phyloP scores from a whole-genome alignment of 441 rosid genomes.

The Populus trichocarpa region DNA sequence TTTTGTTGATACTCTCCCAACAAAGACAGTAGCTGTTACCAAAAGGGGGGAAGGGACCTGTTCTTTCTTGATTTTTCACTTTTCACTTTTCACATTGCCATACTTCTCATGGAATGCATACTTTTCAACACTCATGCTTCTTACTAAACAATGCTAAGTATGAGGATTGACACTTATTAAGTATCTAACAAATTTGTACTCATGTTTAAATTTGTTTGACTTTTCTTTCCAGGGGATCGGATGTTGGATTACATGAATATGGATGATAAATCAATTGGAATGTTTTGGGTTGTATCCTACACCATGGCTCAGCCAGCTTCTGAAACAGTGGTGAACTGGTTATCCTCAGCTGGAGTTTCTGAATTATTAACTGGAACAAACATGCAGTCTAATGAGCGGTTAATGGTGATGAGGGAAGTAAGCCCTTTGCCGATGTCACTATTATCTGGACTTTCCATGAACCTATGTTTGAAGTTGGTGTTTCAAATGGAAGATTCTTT shows the following conservation, averaged over 20 bases:
- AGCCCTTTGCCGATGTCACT: slow-evolving; percentile 91
- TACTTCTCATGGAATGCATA: not conserved
- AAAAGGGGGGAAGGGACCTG: not conserved
- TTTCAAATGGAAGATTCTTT: slow-evolving; percentile 82
- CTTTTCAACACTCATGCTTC: not conserved
- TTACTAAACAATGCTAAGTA: not conserved
- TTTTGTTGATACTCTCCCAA: not conserved
- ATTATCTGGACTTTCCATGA: slow-evolving; percentile 89
- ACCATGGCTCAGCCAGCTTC: slow-evolving; percentile 97
- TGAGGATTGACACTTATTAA: not conserved
- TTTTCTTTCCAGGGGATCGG: slow-evolving; percentile 65
- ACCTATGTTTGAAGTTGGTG: slow-evolving; percentile 77
- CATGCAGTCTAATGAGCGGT: slow-evolving; percentile 71
- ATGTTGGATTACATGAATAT: slow-evolving; percentile 93
- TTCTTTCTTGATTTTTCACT: not conserved
- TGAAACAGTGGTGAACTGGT: slow-evolving; percentile 81
- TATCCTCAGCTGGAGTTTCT: slow-evolving; percentile 71
- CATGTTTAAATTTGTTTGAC: slow-evolving; percentile 10
- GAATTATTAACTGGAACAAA: slow-evolving; percentile 63
- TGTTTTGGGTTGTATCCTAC: slow-evolving; percentile 99
- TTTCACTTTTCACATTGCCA: not conserved
- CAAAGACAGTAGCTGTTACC: not conserved
- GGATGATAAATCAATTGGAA: slow-evolving; percentile 96
- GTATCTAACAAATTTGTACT: not conserved
- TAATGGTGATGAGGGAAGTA: slow-evolving; percentile 88